phyloP scores from a whole-genome alignment of 108 stramenopile genomes.

The Fragilariopsis cylindrus region DNA sequence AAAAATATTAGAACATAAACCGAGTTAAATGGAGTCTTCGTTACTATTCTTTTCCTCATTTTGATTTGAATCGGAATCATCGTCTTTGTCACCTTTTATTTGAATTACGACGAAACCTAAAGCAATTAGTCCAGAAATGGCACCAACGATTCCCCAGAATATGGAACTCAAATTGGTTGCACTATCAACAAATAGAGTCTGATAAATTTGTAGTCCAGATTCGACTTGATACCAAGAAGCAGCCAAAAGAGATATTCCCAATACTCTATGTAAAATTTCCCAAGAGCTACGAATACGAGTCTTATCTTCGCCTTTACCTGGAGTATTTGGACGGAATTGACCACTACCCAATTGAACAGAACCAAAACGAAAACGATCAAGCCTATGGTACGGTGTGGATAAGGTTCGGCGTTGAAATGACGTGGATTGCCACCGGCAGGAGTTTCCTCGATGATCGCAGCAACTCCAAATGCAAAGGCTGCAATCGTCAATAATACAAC shows the following conservation, averaged over 20 bases:
- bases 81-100: too few species aligned
- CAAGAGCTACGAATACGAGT: conserved; percentile 19
- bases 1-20: too few species aligned
- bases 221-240: conserved; percentile 41
- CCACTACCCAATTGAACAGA: conserved; percentile 42
- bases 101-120: not conserved
- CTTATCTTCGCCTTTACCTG: conserved; percentile 17
- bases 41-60: too few species aligned
- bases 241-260: conserved; percentile 34
- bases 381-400: conserved; percentile 41
- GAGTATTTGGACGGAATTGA: conserved; percentile 40
- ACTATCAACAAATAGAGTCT: conserved; percentile 26
- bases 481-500: conserved; percentile 37
- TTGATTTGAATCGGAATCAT: too few species aligned
- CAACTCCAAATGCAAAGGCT: conserved; percentile 44
- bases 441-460: conserved; percentile 38
- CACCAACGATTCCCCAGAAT: conserved; percentile 23
- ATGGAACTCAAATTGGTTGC: conserved; percentile 15
- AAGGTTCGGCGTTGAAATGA: conserved; percentile 33
- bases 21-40: too few species aligned
- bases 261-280: conserved; percentile 33
- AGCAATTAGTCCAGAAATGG: conserved; percentile 2
- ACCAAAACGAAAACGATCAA: conserved; percentile 49
- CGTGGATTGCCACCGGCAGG: conserved; percentile 10
- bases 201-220: conserved; percentile 31